These are phyloP conservation scores for Fusarium sp. DNA, from an alignment of 2,329 filamentous ascomycete genomes.

Conservation along the genomic window DNA sequence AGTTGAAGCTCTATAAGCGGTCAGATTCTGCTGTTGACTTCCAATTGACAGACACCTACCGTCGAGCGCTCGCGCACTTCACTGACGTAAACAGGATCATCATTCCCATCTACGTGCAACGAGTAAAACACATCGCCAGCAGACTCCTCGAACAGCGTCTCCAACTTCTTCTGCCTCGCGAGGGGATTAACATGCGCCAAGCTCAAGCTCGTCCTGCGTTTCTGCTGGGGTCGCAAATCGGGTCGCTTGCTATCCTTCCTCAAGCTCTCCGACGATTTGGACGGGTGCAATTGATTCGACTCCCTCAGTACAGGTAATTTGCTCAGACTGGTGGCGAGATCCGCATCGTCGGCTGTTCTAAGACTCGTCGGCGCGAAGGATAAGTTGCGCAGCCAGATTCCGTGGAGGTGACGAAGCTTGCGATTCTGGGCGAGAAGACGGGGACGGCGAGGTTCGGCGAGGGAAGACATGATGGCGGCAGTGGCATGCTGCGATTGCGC, in stretches of 20 bases:
- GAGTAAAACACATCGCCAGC: slow-evolving; percentile 93
- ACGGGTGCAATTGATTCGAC: slow-evolving; percentile 63
- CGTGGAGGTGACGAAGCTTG: slow-evolving; percentile 87
- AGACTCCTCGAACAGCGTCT: slow-evolving; percentile 76
- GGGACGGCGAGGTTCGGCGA: slow-evolving; percentile 59
- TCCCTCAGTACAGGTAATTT: slow-evolving; percentile 70
- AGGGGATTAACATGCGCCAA: slow-evolving; percentile 61
- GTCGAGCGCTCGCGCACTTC: slow-evolving; percentile 84
- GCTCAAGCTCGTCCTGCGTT: slow-evolving; percentile 63
- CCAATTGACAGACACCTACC: slow-evolving; percentile 52
- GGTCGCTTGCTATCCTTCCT: slow-evolving; percentile 50
- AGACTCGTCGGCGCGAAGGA: slow-evolving; percentile 70
- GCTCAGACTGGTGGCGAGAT: slow-evolving; percentile 76
- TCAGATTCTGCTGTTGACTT: not conserved
- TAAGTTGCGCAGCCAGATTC: slow-evolving; percentile 88
- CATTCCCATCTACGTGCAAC: slow-evolving; percentile 74
- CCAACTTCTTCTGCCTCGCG: slow-evolving; percentile 78
- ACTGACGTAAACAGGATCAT: slow-evolving; percentile 89
- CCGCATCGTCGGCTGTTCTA: slow-evolving; percentile 83
- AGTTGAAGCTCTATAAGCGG: slow-evolving; percentile 79
- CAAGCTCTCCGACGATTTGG: slow-evolving; percentile 67
- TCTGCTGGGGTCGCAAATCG: slow-evolving; percentile 54
- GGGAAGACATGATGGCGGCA: slow-evolving; percentile 50
- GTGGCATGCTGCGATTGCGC: slow-evolving; percentile 39
- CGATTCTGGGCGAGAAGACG: slow-evolving; percentile 80